Percentiles rank a stretch among this genome's conserved stretches.
These are phyloP conservation scores for Cladosporium sp. DNA, from an alignment of 2,329 filamentous ascomycete genomes.

Conservation along the genomic window DNA sequence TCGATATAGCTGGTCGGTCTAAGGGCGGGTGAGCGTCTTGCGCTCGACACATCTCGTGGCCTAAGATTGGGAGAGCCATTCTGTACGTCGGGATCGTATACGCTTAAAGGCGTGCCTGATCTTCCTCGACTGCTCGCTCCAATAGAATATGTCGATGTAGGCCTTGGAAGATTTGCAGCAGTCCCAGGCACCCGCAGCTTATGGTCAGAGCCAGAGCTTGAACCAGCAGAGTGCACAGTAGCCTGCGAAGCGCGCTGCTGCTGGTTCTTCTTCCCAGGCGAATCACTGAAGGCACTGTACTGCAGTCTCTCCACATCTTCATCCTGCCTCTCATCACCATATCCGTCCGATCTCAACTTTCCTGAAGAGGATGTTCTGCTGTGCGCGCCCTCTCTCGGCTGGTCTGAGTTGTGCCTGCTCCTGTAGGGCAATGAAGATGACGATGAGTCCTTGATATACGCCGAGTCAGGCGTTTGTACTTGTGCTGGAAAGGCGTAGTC, in stretches of 20 bases:
- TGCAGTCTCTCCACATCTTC: conserved; percentile 36
- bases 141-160: conserved; percentile 71
- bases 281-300: conserved; percentile 46
- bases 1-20: conserved; percentile 59
- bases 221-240: conserved; percentile 27
- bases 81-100: conserved; percentile 31
- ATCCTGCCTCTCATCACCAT: conserved; percentile 23
- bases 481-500: conserved; percentile 16
- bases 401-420: conserved; percentile 15
- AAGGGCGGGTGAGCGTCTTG: conserved; percentile 53
- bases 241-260: conserved; percentile 29
- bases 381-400: conserved; percentile 12
- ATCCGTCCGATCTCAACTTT: conserved; percentile 15
- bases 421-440: conserved; percentile 19
- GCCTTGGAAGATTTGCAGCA: conserved; percentile 46
- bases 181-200: conserved; percentile 43
- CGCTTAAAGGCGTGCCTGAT: conserved; percentile 46
- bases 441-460: conserved; percentile 14
- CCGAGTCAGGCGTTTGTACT: conserved; percentile 23
- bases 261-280: conserved; percentile 21
- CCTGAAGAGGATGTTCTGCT: conserved; percentile 16
- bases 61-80: conserved; percentile 39
- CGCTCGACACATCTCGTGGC: conserved; percentile 48
- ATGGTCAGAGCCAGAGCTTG: conserved; percentile 26
- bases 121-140: conserved; percentile 69